Conservation (phyloP, 345 rosid species). For the Punica granatum region DNA sequence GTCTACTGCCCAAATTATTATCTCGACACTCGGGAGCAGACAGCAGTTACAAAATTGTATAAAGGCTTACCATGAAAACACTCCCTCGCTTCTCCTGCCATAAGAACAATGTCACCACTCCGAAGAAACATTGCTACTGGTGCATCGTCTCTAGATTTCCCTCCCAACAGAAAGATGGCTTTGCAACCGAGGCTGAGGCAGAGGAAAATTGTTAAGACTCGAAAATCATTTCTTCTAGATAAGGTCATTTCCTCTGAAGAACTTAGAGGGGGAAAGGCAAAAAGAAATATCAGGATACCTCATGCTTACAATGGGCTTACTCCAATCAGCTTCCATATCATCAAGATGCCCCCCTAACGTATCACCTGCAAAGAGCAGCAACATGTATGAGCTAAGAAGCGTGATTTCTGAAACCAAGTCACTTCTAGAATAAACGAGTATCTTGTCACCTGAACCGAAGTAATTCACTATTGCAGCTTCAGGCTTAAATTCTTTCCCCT, state of each 20-base stretch:
- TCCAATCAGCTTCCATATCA: conserved; percentile 98
- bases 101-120: conserved; percentile 86
- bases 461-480: conserved; percentile 94
- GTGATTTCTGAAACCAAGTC: conserved; percentile 46
- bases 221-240: not conserved
- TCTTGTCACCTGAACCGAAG: conserved; percentile 54
- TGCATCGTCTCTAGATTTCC: conserved; percentile 65
- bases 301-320: conserved; percentile 91
- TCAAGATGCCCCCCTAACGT: conserved; percentile 93
- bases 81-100: conserved; percentile 95
- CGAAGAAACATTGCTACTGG: conserved; percentile 89
- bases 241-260: not conserved
- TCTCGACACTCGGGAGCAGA: no score
- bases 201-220: not conserved
- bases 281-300: conserved; percentile 34
- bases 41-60: no score
- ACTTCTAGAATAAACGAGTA: not conserved
- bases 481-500: conserved; percentile 69
- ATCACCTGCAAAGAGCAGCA: conserved; percentile 47
- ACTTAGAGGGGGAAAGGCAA: not conserved
- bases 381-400: not conserved
- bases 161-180: conserved; percentile 92
- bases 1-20: no score
- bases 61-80: conserved; percentile 71
- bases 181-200: conserved; percentile 77